Conservation (phyloP, 306 rosid genomes). For the Vigna mungo region DNA sequence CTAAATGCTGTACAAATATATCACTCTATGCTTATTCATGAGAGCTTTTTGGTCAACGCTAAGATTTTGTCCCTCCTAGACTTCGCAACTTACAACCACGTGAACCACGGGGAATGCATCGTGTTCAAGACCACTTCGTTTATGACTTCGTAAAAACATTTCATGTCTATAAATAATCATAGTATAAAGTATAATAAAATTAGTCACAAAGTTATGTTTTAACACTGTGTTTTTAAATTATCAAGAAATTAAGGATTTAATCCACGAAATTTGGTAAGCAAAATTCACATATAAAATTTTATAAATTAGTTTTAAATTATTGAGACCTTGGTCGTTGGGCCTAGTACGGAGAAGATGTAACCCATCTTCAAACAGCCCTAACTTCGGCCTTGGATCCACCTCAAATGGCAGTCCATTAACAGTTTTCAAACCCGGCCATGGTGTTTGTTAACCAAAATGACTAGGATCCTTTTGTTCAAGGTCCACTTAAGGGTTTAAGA, state of each 20-base stretch:
- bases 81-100: background rate
- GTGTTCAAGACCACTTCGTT: background rate
- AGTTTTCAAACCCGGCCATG: too few species aligned
- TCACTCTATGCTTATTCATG: background rate
- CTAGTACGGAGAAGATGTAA: too few species aligned
- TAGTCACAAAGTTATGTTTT: background rate
- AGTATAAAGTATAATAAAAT: background rate
- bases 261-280: background rate
- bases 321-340: too few species aligned
- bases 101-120: background rate
- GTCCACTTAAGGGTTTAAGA: background rate
- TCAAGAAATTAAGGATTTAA: background rate
- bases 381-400: background rate
- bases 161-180: background rate
- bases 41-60: background rate
- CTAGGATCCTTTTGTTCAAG: background rate
- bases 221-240: background rate
- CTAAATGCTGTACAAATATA: background rate
- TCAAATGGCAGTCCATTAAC: too few species aligned
- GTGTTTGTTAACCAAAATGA: too few species aligned
- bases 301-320: too few species aligned
- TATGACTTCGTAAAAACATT: background rate
- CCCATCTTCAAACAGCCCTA: too few species aligned
- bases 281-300: too few species aligned
- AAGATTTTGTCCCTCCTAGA: background rate